Evolutionary conservation across 331 rosid species (phyloP).

Genomic region (Spiraea crenata): DNA sequence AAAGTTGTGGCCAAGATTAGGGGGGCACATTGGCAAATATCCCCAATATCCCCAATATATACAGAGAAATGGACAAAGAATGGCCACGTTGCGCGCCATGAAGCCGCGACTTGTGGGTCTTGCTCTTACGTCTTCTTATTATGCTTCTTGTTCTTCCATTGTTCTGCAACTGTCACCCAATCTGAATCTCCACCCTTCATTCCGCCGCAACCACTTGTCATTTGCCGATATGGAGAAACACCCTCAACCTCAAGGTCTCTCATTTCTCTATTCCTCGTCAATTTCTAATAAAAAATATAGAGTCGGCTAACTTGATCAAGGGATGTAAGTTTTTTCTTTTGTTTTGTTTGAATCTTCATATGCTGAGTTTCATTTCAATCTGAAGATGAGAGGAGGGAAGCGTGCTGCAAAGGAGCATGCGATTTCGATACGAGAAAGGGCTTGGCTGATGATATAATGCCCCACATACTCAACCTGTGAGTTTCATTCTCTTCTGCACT

Average conservation of each 20-base stretch:
- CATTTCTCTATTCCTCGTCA: not conserved
- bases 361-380: not conserved
- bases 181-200: not conserved
- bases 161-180: not conserved
- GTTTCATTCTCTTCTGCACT: conserved; percentile 8
- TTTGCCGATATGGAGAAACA: conserved; percentile 30
- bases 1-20: too few species aligned
- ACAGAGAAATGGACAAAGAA: not conserved
- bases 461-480: conserved; percentile 68
- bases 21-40: too few species aligned
- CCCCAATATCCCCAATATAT: too few species aligned
- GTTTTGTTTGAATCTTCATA: not conserved
- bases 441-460: conserved; percentile 46
- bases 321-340: too few species aligned
- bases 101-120: conserved; percentile 23
- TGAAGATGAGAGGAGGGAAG: conserved; percentile 27
- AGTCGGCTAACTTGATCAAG: too few species aligned
- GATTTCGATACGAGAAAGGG: conserved; percentile 27
- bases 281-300: not conserved
- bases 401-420: conserved; percentile 26
- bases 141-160: not conserved
- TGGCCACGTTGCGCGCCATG: conserved; percentile 53
- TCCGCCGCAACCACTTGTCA: conserved; percentile 6
- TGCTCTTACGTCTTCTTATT: conserved; percentile 3
- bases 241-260: conserved; percentile 28